These are phyloP conservation scores for Quaeritorhiza haematococci DNA, from an alignment of 371 early-diverging fungal species.

Conservation along the genomic window DNA sequence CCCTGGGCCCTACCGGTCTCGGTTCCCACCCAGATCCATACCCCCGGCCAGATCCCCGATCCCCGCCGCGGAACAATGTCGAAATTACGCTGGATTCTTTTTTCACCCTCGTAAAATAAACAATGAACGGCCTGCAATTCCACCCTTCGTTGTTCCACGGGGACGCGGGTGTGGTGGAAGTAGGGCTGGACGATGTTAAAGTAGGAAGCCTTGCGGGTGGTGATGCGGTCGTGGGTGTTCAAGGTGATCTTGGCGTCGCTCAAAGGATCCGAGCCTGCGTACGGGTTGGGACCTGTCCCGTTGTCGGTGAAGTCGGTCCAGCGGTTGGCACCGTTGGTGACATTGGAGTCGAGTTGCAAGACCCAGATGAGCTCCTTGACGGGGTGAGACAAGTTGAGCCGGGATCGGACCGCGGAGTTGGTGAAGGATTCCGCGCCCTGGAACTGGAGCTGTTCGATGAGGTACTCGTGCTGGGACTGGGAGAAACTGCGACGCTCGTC, in stretches of 20 bases:
- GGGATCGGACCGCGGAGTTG: neutral
- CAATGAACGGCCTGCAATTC: no score
- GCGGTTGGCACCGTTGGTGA: constrained; percentile 1
- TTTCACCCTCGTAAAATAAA: no score
- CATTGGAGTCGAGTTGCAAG: neutral
- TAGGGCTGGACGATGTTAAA: neutral
- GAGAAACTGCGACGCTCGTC: constrained; percentile 5
- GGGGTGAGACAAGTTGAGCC: constrained; percentile 8
- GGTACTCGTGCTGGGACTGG: constrained; percentile 5
- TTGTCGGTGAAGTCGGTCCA: constrained; percentile 2
- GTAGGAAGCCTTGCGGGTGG: neutral
- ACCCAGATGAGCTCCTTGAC: constrained; percentile 11
- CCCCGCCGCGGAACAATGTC: no score
- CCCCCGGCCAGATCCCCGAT: no score
- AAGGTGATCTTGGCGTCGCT: neutral
- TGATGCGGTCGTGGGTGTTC: constrained; percentile 2
- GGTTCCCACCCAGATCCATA: no score
- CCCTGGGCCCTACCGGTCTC: no score
- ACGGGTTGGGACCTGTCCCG: constrained; percentile 10
- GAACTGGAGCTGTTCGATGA: constrained; percentile 8
- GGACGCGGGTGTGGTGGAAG: constrained; percentile 1
- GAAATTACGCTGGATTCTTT: no score
- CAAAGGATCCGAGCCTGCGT: neutral
- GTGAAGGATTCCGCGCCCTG: neutral
- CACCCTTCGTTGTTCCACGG: no score